Conservation (phyloP, 2,329 filamentous ascomycete species). For the Xylaria arbuscula region DNA sequence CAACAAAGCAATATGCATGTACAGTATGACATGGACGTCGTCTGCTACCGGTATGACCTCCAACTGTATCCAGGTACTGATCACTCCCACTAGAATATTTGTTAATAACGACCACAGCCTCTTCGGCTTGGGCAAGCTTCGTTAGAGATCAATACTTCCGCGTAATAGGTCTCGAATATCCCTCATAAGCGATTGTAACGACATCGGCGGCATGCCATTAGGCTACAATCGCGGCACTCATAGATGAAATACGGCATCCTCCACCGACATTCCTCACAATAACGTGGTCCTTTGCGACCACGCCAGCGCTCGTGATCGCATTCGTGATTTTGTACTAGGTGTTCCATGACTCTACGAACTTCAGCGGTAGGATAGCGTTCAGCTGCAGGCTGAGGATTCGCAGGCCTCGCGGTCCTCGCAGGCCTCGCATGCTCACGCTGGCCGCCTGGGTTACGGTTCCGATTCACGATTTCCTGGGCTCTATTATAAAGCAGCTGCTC, state of each 20-base stretch:
- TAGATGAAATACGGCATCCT: constrained; percentile 58
- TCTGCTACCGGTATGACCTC: background rate
- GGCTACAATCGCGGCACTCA: constrained; percentile 58
- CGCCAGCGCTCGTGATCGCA: constrained; percentile 45
- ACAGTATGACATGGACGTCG: background rate
- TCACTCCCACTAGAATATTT: background rate
- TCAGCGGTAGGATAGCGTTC: background rate
- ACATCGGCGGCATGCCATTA: constrained; percentile 61
- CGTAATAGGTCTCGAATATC: background rate
- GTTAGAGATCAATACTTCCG: background rate
- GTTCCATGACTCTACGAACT: constrained; percentile 27
- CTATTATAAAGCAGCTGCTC: constrained; percentile 30
- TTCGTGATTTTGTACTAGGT: constrained; percentile 36
- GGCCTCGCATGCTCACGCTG: background rate
- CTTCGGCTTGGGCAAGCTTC: background rate
- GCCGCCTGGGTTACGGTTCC: constrained; percentile 5
- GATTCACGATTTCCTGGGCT: constrained; percentile 22
- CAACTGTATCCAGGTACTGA: background rate
- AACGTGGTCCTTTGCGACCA: constrained; percentile 20
- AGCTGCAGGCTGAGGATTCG: background rate
- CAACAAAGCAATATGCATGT: background rate
- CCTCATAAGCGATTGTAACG: constrained; percentile 56
- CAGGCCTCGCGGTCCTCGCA: background rate
- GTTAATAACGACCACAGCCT: background rate
- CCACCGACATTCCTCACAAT: constrained; percentile 44